These are phyloP conservation scores for Eurotiales sp. DNA, from an alignment of 2,329 filamentous ascomycete species.

Conservation along the genomic window DNA sequence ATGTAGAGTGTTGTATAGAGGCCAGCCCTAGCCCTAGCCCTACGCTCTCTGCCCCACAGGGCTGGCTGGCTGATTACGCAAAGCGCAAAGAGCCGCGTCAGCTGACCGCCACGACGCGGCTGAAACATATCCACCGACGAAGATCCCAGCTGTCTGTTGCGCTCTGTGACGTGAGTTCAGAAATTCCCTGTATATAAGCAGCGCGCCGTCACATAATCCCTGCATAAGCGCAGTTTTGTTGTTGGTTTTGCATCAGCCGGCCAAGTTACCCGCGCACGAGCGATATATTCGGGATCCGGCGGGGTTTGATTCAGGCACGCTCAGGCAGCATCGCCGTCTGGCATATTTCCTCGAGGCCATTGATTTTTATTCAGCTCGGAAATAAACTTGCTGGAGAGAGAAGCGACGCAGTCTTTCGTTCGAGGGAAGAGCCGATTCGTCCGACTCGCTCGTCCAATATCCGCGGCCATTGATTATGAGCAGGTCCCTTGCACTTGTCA, in stretches of 20 bases:
- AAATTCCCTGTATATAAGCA: background rate
- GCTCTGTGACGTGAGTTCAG: no score
- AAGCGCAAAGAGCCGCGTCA: constrained; percentile 1
- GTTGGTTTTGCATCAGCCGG: background rate
- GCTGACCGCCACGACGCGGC: constrained; percentile 7
- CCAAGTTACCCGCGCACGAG: background rate
- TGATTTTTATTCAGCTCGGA: background rate
- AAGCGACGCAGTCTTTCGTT: no score
- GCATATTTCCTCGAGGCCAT: background rate
- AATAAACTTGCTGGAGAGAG: no score
- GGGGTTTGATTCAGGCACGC: background rate
- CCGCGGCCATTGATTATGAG: no score
- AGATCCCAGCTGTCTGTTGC: background rate
- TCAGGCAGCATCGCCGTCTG: background rate
- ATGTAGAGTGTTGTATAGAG: no score
- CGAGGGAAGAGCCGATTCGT: no score
- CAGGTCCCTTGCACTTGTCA: no score
- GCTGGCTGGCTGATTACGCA: no score
- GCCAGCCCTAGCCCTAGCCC: no score
- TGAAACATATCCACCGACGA: background rate
- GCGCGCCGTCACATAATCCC: background rate
- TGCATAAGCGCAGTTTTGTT: background rate
- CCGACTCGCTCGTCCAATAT: no score
- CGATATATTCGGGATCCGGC: background rate
- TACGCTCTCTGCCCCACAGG: no score